phyloP scores from a whole-genome alignment of 2,329 filamentous ascomycete genomes.

The Mariannaea elegans region DNA sequence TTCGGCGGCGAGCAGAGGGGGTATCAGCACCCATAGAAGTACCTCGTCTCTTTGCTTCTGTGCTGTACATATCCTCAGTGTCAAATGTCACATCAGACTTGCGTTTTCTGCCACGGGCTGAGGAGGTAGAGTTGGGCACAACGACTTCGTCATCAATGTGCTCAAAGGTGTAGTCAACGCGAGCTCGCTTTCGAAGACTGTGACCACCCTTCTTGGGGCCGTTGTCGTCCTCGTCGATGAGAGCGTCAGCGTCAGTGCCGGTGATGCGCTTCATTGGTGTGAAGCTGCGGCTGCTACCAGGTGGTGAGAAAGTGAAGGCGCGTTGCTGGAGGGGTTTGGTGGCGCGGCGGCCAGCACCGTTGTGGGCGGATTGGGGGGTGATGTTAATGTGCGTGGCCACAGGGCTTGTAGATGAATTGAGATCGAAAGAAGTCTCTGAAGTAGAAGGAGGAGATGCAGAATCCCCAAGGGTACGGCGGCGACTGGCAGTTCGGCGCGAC shows the following conservation, averaged over 20 bases:
- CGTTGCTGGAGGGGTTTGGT: slow-evolving; percentile 49
- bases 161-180: slow-evolving; percentile 65
- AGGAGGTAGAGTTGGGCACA: slow-evolving; percentile 46
- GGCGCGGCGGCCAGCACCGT: slow-evolving; percentile 42
- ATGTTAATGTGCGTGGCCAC: slow-evolving; percentile 44
- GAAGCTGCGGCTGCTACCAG: slow-evolving; percentile 40
- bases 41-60: slow-evolving; percentile 48
- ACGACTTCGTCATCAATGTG: slow-evolving; percentile 60
- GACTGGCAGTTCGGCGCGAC: slow-evolving; percentile 47
- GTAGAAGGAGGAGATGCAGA: slow-evolving; percentile 47
- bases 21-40: slow-evolving; percentile 48
- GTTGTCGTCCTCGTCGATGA: slow-evolving; percentile 57
- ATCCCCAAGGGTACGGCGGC: slow-evolving; percentile 44
- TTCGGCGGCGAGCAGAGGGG: slow-evolving; percentile 50
- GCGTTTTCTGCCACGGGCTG: slow-evolving; percentile 49
- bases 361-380: slow-evolving; percentile 43
- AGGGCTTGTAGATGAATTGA: slow-evolving; percentile 44
- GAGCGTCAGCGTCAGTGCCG: slow-evolving; percentile 51
- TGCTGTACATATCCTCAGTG: slow-evolving; percentile 42
- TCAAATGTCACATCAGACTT: slow-evolving; percentile 48
- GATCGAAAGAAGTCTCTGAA: slow-evolving; percentile 44
- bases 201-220: slow-evolving; percentile 66
- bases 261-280: slow-evolving; percentile 54
- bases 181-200: slow-evolving; percentile 64
- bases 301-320: slow-evolving; percentile 50